Conservation (phyloP, 768 basidiomycete species). For the Crucibulum laeve region DNA sequence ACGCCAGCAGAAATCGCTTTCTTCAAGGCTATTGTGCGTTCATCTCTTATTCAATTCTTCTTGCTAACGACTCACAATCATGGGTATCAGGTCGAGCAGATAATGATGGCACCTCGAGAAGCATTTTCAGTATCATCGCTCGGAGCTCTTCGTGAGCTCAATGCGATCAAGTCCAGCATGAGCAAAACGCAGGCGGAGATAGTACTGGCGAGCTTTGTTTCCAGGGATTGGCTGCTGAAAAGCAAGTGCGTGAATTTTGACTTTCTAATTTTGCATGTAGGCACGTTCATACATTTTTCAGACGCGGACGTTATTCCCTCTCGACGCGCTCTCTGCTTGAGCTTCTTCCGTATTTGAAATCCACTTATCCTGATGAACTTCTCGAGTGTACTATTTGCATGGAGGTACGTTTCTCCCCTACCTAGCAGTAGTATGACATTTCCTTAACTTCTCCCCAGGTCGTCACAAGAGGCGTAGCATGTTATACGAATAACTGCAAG, state of each 20-base stretch:
- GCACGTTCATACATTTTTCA: slow-evolving; percentile 10
- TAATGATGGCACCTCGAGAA: slow-evolving; percentile 75
- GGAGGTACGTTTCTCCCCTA: slow-evolving; percentile 40
- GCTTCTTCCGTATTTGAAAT: slow-evolving; percentile 67
- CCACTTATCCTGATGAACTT: slow-evolving; percentile 66
- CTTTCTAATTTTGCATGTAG: background rate
- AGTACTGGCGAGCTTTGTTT: slow-evolving; percentile 74
- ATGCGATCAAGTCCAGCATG: slow-evolving; percentile 56
- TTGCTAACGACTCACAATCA: slow-evolving; percentile 1
- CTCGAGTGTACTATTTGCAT: slow-evolving; percentile 72
- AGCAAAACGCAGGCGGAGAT: slow-evolving; percentile 72
- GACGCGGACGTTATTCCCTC: slow-evolving; percentile 71
- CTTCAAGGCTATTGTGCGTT: slow-evolving; percentile 76
- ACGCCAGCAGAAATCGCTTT: slow-evolving; percentile 73
- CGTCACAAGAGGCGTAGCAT: slow-evolving; percentile 65
- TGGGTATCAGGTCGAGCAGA: slow-evolving; percentile 71
- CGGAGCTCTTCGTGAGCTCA: slow-evolving; percentile 70
- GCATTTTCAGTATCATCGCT: slow-evolving; percentile 75
- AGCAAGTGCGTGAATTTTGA: slow-evolving; percentile 60
- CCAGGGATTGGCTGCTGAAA: slow-evolving; percentile 74
- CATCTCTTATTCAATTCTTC: background rate
- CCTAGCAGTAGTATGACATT: background rate
- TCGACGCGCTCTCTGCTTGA: slow-evolving; percentile 74
- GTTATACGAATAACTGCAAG: slow-evolving; percentile 58
- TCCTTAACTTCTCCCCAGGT: slow-evolving; percentile 33